Evolutionary conservation across 805 yeast species (phyloP), one percentile per base, ranked within the genome.

Genomic region (Monosporozyma aquatica): DNA sequence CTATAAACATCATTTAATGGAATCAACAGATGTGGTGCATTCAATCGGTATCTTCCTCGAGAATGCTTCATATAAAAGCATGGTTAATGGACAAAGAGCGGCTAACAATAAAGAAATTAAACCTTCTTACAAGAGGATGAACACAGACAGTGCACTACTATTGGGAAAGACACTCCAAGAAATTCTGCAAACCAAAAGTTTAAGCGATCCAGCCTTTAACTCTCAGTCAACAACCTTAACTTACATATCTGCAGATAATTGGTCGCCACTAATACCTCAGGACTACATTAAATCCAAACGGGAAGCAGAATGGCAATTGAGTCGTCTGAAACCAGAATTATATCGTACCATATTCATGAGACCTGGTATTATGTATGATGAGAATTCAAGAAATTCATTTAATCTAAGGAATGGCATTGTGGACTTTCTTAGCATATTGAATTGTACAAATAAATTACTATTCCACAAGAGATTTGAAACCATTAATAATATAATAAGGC

Each of bases 311-410:
- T 59, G 60, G 20, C 80, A 75, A 49, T 59, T 77, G 17, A 41
- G 59, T 43, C 58, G 68, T 22, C 64, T 74, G 17, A 64, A 67
- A n/a, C 56, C 61, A 2, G 20, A 43, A 11, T 26, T 57, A 1
- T 64, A 84, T 20, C 70, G 90, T 43, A 66, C 82, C 0, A 75
- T 87, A 2, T 58, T 82, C 13, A 47, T 84, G 62, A 70, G 95
- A 46, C 96, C 96, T 0, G 94, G 94, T 0, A 76, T 87, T 51
- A 79, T 87, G 87, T 82, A 66, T 54, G 94, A 85, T 55, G 75
- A 69, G 28, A 38, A 30, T 54, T 54, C 34, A 48, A 53, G 6
- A 52, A 55, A 25, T 65, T 64, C 38, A 52, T 61, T 21, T 61
- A 36, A 41, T 27, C 2, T 38, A 20, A 42, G 50, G 26, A 23